phyloP scores from a whole-genome alignment of 345 rosid genomes.

The Diplotaxis tenuifolia region DNA sequence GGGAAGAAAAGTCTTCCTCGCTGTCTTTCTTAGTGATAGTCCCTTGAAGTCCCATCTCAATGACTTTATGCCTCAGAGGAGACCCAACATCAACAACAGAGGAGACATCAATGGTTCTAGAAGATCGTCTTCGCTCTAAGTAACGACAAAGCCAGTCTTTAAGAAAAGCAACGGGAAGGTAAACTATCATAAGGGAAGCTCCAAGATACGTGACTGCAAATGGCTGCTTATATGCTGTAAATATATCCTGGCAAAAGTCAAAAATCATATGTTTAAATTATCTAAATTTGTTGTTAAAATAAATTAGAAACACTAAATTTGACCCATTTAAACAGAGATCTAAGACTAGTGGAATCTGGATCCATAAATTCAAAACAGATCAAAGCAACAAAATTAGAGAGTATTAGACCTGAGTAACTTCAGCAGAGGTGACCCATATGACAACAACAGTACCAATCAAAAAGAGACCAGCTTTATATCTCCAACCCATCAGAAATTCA shows the following conservation, averaged over 20 bases:
- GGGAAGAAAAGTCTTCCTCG: conserved; percentile 54
- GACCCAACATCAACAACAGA: conserved; percentile 54
- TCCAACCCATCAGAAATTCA: conserved; percentile 62
- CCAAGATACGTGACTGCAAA: conserved; percentile 99
- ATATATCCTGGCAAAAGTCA: conserved; percentile 68
- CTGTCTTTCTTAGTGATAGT: conserved; percentile 72
- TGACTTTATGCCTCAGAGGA: conserved; percentile 54
- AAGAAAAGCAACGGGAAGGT: conserved; percentile 88
- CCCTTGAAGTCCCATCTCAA: conserved; percentile 81
- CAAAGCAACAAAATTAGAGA: neutral
- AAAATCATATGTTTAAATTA: too few species aligned
- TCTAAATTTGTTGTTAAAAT: too few species aligned
- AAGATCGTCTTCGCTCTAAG: conserved; percentile 45
- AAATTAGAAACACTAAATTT: too few species aligned
- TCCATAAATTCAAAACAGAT: conserved; percentile 2
- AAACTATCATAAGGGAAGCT: conserved; percentile 95
- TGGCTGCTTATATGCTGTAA: conserved; percentile 86
- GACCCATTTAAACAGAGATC: conserved; percentile 28
- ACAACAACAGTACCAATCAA: conserved; percentile 85
- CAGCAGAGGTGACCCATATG: conserved; percentile 90
- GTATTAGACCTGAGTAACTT: conserved; percentile 75
- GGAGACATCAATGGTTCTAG: conserved; percentile 49
- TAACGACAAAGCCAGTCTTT: conserved; percentile 78
- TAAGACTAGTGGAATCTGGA: neutral
- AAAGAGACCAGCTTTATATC: conserved; percentile 81